These are phyloP conservation scores for Blastomyces percursus DNA, from an alignment of 2,329 filamentous ascomycete species.

Conservation along the genomic window DNA sequence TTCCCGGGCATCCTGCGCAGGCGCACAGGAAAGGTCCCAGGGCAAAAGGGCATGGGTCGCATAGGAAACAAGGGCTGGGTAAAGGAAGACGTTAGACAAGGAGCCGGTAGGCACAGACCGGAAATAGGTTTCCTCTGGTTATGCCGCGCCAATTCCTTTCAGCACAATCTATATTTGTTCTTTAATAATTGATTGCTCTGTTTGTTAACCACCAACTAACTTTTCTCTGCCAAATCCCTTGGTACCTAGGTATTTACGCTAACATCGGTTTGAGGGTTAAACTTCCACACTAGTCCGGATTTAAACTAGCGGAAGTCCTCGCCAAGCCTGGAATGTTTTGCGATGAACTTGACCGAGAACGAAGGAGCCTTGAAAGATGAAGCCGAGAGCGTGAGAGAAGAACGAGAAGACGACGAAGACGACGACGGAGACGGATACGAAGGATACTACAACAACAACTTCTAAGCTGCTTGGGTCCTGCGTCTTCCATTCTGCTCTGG, in stretches of 20 bases:
- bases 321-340: not conserved
- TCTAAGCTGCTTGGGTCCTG: not conserved
- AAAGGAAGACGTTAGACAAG: no score
- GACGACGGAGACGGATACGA: not conserved
- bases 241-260: no score
- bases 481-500: not conserved
- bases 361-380: not conserved
- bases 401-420: not conserved
- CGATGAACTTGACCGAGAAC: not conserved
- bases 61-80: not conserved
- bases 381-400: not conserved
- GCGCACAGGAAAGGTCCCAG: not conserved
- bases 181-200: no score
- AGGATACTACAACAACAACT: not conserved
- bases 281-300: not conserved
- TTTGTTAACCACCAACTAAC: no score
- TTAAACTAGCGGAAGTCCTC: not conserved
- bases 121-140: not conserved
- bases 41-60: no score
- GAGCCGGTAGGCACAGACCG: no score
- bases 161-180: not conserved
- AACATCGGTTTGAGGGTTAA: no score
- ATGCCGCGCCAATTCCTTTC: not conserved
- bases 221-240: no score
- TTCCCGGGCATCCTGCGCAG: not conserved